These are phyloP conservation scores for Ogataea angusta DNA, from an alignment of 805 yeast species.

Conservation along the genomic window DNA sequence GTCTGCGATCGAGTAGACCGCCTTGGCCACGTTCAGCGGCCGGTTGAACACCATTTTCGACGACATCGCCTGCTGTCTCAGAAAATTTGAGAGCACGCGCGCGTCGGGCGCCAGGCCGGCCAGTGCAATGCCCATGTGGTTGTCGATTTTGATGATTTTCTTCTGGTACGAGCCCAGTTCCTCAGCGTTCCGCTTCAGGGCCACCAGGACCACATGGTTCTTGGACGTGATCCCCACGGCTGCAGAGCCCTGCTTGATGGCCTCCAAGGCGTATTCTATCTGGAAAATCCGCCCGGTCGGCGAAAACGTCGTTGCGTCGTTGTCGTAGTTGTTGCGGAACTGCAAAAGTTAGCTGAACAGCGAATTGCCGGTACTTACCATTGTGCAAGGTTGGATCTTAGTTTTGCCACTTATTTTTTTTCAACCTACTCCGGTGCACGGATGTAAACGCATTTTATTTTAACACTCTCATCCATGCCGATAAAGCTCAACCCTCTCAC, in stretches of 20 bases:
- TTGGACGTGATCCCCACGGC: slow-evolving; percentile 91
- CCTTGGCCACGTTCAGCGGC: slow-evolving; percentile 77
- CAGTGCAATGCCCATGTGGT: slow-evolving; percentile 89
- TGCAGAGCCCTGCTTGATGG: slow-evolving; percentile 97
- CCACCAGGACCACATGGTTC: slow-evolving; percentile 86
- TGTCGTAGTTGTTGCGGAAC: slow-evolving; percentile 98
- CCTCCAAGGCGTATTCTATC: slow-evolving; percentile 87
- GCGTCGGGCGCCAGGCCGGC: slow-evolving; percentile 99
- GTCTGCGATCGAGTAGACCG: slow-evolving; percentile 84
- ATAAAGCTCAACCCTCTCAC: slow-evolving; percentile 58
- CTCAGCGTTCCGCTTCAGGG: slow-evolving; percentile 93
- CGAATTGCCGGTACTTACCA: slow-evolving; percentile 4
- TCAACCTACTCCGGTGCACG: slow-evolving; percentile 3
- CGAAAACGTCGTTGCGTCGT: slow-evolving; percentile 96
- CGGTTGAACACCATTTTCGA: slow-evolving; percentile 82
- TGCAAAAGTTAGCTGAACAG: slow-evolving; percentile 15
- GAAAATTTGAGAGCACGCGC: slow-evolving; percentile 81
- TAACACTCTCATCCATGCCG: slow-evolving; percentile 16
- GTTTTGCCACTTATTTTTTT: slow-evolving; percentile 18
- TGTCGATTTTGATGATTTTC: slow-evolving; percentile 87
- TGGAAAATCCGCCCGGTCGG: slow-evolving; percentile 92
- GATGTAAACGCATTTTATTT: slow-evolving; percentile 1
- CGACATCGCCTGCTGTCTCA: slow-evolving; percentile 89
- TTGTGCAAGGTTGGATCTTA: slow-evolving; percentile 2
- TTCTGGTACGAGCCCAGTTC: slow-evolving; percentile 96